These are phyloP conservation scores for Sporothrix mexicana DNA, from an alignment of 2,329 filamentous ascomycete genomes.

Conservation along the genomic window DNA sequence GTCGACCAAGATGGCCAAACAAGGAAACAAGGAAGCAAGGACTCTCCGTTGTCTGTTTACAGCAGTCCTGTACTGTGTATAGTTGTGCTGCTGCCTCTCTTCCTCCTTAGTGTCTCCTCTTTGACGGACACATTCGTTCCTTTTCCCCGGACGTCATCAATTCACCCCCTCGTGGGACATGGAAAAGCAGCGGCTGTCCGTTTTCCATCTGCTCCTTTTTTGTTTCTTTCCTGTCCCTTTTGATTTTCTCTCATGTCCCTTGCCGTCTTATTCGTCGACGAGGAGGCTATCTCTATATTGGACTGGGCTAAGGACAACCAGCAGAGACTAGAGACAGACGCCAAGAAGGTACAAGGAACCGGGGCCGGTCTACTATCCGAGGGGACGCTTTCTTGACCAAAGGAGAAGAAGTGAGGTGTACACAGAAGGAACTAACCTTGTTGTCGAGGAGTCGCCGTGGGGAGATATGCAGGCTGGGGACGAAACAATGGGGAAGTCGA, in stretches of 20 bases:
- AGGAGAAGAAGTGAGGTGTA: background rate
- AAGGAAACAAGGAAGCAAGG: background rate
- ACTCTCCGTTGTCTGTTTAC: background rate
- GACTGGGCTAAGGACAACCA: background rate
- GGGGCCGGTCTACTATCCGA: background rate
- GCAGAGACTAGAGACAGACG: too few relatives aligned
- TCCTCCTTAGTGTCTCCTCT: background rate
- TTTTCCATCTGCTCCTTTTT: too few relatives aligned
- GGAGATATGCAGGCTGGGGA: background rate
- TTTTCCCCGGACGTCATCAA: conserved; percentile 8
- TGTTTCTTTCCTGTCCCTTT: too few relatives aligned
- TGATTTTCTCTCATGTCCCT: background rate
- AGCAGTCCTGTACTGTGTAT: background rate
- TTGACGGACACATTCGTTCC: background rate
- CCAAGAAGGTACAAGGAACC: background rate
- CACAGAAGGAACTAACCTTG: background rate
- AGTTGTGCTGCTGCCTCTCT: too few relatives aligned
- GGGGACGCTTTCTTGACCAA: background rate
- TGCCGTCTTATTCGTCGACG: background rate
- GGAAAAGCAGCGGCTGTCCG: too few relatives aligned
- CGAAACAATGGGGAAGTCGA: background rate
- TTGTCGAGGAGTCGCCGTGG: background rate
- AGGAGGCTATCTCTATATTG: background rate
- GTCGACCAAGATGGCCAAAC: background rate
- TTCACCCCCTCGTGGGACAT: background rate